Conservation (phyloP, 2,329 filamentous ascomycete species). For the Fusarium armeniacum region DNA sequence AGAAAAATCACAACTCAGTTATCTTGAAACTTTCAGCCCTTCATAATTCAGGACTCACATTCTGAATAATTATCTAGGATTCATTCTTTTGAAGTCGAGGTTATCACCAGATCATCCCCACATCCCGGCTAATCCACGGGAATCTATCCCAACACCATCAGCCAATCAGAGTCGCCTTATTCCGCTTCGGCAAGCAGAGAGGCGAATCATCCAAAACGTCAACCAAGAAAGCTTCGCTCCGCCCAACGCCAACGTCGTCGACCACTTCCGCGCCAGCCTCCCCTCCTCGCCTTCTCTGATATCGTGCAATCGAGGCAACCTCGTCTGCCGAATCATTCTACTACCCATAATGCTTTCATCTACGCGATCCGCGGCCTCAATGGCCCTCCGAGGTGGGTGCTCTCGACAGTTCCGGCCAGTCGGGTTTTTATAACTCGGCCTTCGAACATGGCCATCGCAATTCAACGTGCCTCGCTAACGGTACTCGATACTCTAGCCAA, state of each 20-base stretch:
- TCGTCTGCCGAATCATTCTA: slow-evolving; percentile 37
- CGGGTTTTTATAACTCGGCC: slow-evolving; percentile 43
- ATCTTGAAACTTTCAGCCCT: neutral
- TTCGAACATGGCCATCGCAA: slow-evolving; percentile 25
- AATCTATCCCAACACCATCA: neutral
- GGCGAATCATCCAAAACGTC: slow-evolving; percentile 53
- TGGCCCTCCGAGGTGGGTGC: slow-evolving; percentile 66
- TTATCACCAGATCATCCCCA: slow-evolving; percentile 29
- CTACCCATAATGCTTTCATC: slow-evolving; percentile 61
- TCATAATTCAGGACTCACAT: neutral
- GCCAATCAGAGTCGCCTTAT: slow-evolving; percentile 53
- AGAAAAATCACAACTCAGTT: neutral
- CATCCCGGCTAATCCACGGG: slow-evolving; percentile 52
- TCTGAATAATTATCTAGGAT: neutral
- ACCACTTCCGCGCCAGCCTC: slow-evolving; percentile 35
- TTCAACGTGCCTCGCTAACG: slow-evolving; percentile 24
- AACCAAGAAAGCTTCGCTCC: slow-evolving; percentile 46
- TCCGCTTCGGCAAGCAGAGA: slow-evolving; percentile 47
- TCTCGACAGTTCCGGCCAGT: slow-evolving; percentile 23
- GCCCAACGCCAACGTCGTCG: slow-evolving; percentile 20
- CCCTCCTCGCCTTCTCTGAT: slow-evolving; percentile 30
- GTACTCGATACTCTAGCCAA: slow-evolving; percentile 66
- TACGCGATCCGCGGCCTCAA: slow-evolving; percentile 65
- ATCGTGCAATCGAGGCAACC: slow-evolving; percentile 40
- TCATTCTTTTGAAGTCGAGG: slow-evolving; percentile 10